Evolutionary conservation across 441 rosid genomes (phyloP).

Genomic region (Corymbia calophylla): DNA sequence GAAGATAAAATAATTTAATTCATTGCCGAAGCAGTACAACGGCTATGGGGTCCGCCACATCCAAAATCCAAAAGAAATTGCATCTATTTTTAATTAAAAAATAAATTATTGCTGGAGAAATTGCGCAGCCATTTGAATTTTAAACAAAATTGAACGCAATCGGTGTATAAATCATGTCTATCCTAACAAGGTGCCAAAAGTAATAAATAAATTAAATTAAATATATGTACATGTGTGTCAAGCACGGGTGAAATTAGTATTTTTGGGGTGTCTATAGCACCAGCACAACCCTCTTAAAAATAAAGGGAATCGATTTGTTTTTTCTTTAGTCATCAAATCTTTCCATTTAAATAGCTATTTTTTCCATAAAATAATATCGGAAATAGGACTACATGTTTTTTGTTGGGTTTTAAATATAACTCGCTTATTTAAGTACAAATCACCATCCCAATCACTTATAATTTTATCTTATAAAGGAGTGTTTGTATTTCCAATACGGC

Average conservation of each 20-base stretch:
- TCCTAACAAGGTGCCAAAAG: neutral
- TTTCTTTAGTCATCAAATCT: neutral
- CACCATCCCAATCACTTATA: neutral
- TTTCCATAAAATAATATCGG: neutral
- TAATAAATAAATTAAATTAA: neutral
- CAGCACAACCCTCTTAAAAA: neutral
- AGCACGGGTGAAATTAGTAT: neutral
- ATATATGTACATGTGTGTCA: neutral
- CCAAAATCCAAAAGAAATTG: neutral
- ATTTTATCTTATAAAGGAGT: neutral
- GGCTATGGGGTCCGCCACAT: fast-evolving
- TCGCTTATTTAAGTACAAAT: neutral
- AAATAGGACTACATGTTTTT: neutral
- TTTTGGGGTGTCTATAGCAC: neutral
- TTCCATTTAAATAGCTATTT: neutral
- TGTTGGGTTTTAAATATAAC: neutral
- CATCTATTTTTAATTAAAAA: neutral
- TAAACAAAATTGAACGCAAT: neutral
- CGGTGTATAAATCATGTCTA: fast-evolving
- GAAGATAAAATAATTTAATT: neutral
- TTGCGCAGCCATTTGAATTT: neutral
- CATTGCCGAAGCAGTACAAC: neutral
- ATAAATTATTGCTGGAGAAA: neutral
- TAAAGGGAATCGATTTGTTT: neutral
- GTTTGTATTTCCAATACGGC: neutral